Evolutionary conservation across 2,329 filamentous ascomycete genomes (phyloP).

Genomic region (Alternaria ethzedia): DNA sequence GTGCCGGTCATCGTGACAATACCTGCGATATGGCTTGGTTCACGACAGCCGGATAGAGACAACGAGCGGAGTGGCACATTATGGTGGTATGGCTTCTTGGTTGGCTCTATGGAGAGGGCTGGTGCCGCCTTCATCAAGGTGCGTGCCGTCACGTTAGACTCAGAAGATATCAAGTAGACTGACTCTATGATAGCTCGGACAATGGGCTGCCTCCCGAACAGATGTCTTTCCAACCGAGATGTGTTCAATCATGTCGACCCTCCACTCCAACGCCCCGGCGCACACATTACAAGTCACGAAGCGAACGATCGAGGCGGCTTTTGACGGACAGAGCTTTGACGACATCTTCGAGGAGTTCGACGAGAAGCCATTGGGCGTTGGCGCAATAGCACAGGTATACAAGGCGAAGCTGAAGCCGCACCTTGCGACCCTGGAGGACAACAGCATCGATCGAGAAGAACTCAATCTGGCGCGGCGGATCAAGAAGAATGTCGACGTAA

Average conservation of each 20-base stretch:
- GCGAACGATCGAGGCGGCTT: slow-evolving; percentile 78
- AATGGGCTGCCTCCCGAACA: slow-evolving; percentile 96
- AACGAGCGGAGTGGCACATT: slow-evolving; percentile 81
- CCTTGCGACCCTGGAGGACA: slow-evolving; percentile 68
- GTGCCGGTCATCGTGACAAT: slow-evolving; percentile 84
- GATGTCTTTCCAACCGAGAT: slow-evolving; percentile 95
- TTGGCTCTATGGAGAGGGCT: slow-evolving; percentile 87
- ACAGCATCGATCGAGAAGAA: slow-evolving; percentile 59
- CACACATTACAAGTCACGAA: slow-evolving; percentile 85
- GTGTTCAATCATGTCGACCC: slow-evolving; percentile 90
- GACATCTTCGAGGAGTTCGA: slow-evolving; percentile 98
- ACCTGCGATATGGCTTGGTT: slow-evolving; percentile 81
- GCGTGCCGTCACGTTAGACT: slow-evolving; percentile 8
- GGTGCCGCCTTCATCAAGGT: slow-evolving; percentile 98
- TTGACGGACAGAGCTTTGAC: slow-evolving; percentile 78
- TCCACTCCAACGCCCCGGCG: slow-evolving; percentile 93
- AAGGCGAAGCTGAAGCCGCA: slow-evolving; percentile 88
- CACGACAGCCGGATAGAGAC: slow-evolving; percentile 66
- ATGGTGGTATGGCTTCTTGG: slow-evolving; percentile 94
- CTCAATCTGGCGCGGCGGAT: slow-evolving; percentile 72
- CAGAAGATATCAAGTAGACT: slow-evolving; percentile 8
- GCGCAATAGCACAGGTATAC: slow-evolving; percentile 97
- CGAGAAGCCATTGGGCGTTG: slow-evolving; percentile 86
- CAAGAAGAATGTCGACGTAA: slow-evolving; percentile 79
- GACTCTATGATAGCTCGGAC: slow-evolving; percentile 71